Percentiles rank a stretch among this genome's conserved stretches.
Conservation (phyloP, 257 asterid species). For the Lycium ferocissimum region DNA sequence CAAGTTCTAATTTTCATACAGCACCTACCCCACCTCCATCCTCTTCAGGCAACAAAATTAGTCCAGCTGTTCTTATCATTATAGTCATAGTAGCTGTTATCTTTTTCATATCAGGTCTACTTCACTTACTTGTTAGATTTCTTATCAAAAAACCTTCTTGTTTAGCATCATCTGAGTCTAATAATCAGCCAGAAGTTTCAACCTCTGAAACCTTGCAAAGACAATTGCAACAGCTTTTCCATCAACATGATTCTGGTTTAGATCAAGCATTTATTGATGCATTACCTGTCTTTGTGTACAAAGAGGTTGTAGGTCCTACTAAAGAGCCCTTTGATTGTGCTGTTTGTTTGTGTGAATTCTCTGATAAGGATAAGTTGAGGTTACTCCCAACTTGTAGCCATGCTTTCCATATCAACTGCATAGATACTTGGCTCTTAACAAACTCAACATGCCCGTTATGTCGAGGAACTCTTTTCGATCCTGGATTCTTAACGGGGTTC, state of each 20-base stretch:
- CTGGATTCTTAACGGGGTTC: constrained; percentile 37
- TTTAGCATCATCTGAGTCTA: constrained; percentile 36
- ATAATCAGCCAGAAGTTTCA: constrained; percentile 38
- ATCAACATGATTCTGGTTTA: constrained; percentile 57
- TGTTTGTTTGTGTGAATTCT: constrained; percentile 59
- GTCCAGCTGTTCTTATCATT: constrained; percentile 47
- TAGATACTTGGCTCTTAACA: constrained; percentile 61
- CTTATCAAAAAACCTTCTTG: constrained; percentile 39
- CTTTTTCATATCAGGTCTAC: constrained; percentile 50
- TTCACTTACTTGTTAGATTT: constrained; percentile 51
- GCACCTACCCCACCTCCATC: constrained; percentile 45
- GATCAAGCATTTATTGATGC: constrained; percentile 63
- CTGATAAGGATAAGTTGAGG: constrained; percentile 47
- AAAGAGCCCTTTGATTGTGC: constrained; percentile 61
- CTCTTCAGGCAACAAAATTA: constrained; percentile 42
- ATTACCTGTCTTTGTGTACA: constrained; percentile 54
- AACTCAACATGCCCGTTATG: constrained; percentile 62
- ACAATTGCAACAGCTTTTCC: constrained; percentile 62
- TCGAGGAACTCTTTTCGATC: constrained; percentile 46
- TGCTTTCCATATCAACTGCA: constrained; percentile 59
- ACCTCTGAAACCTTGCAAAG: constrained; percentile 53
- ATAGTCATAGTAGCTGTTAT: constrained; percentile 47
- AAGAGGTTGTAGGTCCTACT: constrained; percentile 51
- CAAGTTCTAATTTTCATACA: constrained; percentile 37
- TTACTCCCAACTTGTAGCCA: constrained; percentile 59